phyloP scores from a whole-genome alignment of 169 alveolate genomes.

The Plasmodium chabaudi region DNA sequence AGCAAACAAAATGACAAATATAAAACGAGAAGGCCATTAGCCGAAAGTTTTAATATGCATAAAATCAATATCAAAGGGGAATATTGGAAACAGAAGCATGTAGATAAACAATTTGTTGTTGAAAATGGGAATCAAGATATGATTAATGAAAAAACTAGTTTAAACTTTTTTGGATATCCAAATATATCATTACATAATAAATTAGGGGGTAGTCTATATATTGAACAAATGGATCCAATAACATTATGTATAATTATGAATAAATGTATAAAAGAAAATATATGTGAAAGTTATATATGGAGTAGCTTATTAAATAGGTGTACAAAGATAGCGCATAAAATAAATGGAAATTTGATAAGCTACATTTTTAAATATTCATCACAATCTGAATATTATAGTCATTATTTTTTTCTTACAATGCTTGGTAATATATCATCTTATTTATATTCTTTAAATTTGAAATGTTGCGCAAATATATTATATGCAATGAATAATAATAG shows the following conservation, averaged over 20 bases:
- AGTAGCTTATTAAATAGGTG: conserved; percentile 78
- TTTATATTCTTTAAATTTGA: conserved; percentile 57
- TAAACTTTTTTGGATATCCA: conserved; percentile 88
- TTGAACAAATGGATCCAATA: conserved; percentile 85
- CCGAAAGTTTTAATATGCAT: conserved; percentile 83
- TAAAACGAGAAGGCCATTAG: conserved; percentile 86
- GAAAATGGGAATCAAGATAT: conserved; percentile 68
- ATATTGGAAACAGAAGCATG: conserved; percentile 86
- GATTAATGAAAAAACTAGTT: conserved; percentile 71
- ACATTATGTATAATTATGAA: conserved; percentile 83
- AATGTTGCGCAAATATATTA: conserved; percentile 43
- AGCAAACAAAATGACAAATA: conserved; percentile 86
- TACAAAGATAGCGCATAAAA: conserved; percentile 77
- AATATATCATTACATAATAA: conserved; percentile 78
- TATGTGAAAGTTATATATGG: conserved; percentile 80
- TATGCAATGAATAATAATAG: conserved; percentile 64
- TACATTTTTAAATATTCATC: conserved; percentile 82
- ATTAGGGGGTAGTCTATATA: conserved; percentile 86
- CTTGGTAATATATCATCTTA: conserved; percentile 48
- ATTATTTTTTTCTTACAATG: conserved; percentile 77
- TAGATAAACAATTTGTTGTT: conserved; percentile 79
- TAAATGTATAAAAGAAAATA: conserved; percentile 80
- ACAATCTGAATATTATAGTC: conserved; percentile 74
- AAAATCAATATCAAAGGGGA: conserved; percentile 86
- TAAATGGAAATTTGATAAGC: conserved; percentile 80